These are phyloP conservation scores for Iris pallida DNA, from an alignment of 116 monocot species.

Conservation along the genomic window DNA sequence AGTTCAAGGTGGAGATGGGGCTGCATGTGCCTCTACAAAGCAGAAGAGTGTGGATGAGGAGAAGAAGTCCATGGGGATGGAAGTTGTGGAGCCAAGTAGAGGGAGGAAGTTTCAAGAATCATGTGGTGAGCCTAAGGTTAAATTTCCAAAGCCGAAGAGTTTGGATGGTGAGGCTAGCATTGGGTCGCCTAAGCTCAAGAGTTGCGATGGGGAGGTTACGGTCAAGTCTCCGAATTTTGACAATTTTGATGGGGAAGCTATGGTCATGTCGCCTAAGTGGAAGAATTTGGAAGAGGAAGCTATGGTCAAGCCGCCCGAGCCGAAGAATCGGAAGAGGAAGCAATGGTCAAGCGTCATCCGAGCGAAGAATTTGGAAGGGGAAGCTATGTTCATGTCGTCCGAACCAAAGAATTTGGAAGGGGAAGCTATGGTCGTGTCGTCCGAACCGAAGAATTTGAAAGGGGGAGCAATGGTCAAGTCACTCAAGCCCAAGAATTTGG, in stretches of 20 bases:
- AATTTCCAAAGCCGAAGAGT: too few species aligned
- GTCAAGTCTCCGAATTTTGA: background rate
- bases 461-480: background rate
- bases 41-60: background rate
- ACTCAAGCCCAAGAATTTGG: too few species aligned
- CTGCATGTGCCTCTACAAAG: background rate
- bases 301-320: background rate
- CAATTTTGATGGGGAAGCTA: background rate
- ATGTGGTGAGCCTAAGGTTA: too few species aligned
- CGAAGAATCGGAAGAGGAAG: background rate
- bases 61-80: background rate
- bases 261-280: background rate
- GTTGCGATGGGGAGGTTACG: background rate
- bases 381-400: background rate
- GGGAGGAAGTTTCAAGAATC: too few species aligned
- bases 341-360: background rate
- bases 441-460: background rate
- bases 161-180: background rate
- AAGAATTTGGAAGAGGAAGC: background rate
- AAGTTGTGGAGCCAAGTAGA: background rate
- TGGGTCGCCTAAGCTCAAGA: background rate
- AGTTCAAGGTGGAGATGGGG: background rate
- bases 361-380: background rate
- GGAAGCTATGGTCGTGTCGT: background rate
- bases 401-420: background rate